Base-by-base conservation (phyloP, 2,329 filamentous ascomycete species). In the Iodosphaeria phyllophila region DNA sequence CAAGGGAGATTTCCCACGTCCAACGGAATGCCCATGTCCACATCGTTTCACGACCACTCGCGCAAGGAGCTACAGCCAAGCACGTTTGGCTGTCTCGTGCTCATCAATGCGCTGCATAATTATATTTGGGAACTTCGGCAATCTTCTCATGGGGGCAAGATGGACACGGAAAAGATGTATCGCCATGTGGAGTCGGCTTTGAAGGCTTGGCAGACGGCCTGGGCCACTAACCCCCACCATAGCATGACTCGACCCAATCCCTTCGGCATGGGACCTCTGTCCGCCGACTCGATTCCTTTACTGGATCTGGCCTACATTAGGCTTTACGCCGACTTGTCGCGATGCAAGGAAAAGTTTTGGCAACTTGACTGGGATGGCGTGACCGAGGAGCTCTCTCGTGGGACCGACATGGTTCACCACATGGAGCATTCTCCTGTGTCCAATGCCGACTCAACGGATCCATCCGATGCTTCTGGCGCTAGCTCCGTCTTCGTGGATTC, bases 121-220 rank as follows among this genome's bases (percentile, higher is more conserved):
- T 93, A 92, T 48, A 93, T 95, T 22, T 95, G 89, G 89, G 86
- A 95, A 50, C 93, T 84, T 0, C 66, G 86, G 13, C 84, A 92
- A 48, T 64, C 83, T 26, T 84, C 93, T 38, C 74, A 84, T 38
- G 83, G 78, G 37, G 92, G 83, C 2, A 70, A 74, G 17, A 75
- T 86, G 35, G 86, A 95, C 48, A 92, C 82, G 0, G 84, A 95
- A 36, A 82, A 83, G 34, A 92, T 95, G 83, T 84, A 93, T 45
- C 69, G 77, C 2, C 83, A 92, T 41, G 91, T 95, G 29, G 84
- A 93, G 46, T 86, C 86, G 8, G 86, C 86, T 3, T 56, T 98
- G 32, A 77, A 83, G 45, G 84, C 86, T 6, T 98, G 89, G 89
- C 82, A 92, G 51, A 66, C 75, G 23, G 84, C 83, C 1, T 95